Percentiles rank a stretch among this genome's conserved stretches.
Evolutionary conservation across 1,284 basidiomycete genomes (phyloP).

Genomic region (Stygiomarasmius scandens): DNA sequence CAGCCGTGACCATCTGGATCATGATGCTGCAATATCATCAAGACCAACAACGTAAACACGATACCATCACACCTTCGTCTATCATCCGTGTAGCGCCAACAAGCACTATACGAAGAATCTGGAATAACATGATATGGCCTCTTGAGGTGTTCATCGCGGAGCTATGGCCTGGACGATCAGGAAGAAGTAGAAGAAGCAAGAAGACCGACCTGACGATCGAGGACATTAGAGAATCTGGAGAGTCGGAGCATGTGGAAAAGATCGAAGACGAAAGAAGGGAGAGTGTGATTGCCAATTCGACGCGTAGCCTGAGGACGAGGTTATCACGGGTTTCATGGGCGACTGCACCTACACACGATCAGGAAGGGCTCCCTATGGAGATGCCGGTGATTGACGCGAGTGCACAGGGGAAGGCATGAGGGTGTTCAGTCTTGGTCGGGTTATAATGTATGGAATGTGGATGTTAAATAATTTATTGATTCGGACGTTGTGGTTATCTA

Average conservation of each 20-base stretch:
- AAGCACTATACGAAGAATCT: background rate
- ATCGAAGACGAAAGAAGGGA: background rate
- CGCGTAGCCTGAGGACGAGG: background rate
- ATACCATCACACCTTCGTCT: background rate
- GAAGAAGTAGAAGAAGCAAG: background rate
- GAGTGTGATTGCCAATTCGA: background rate
- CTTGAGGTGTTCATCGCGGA: background rate
- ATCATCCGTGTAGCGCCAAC: background rate
- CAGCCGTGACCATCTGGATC: conserved; percentile 49
- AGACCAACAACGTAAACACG: background rate
- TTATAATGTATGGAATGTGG: too few species aligned
- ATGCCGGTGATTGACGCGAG: too few species aligned
- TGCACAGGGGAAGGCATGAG: too few species aligned
- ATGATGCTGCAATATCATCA: conserved; percentile 26
- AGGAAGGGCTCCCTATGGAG: too few species aligned
- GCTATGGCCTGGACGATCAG: background rate
- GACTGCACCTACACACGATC: background rate
- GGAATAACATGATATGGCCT: background rate
- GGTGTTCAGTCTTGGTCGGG: too few species aligned
- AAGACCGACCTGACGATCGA: too few species aligned
- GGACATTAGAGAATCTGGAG: background rate
- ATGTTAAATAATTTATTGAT: too few species aligned
- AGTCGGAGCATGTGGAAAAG: background rate
- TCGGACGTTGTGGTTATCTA: too few species aligned
- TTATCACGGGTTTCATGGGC: background rate